phyloP scores from a whole-genome alignment of 495 filamentous ascomycete species.

The Aspergillus indologenus region DNA sequence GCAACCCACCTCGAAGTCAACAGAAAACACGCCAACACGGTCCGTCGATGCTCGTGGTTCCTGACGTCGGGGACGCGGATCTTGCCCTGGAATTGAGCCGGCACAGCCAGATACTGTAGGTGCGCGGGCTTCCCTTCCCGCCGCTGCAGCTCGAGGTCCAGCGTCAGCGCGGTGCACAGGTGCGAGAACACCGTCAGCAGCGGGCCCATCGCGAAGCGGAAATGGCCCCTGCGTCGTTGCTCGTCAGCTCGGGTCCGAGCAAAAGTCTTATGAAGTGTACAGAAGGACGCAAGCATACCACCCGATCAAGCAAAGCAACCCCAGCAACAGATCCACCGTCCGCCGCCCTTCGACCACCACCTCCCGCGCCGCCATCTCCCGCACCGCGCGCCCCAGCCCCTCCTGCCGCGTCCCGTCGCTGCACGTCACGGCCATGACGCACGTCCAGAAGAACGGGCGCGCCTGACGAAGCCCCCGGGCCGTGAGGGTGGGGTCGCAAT shows the following conservation, averaged over 20 bases:
- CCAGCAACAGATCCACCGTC: conserved; percentile 46
- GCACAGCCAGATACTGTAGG: not conserved
- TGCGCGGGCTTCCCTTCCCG: conserved; percentile 21
- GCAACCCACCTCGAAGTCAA: conserved; percentile 44
- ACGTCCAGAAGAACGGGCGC: conserved; percentile 47
- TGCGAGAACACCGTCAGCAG: conserved; percentile 32
- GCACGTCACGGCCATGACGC: conserved; percentile 41
- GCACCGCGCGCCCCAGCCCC: conserved; percentile 26
- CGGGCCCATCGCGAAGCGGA: conserved; percentile 9
- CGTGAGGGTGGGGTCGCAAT: conserved; percentile 32
- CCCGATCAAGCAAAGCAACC: conserved; percentile 35
- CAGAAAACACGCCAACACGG: conserved; percentile 44
- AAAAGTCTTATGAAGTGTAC: no score
- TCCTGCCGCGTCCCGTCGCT: conserved; percentile 29
- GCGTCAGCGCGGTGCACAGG: conserved; percentile 45
- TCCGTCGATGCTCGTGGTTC: conserved; percentile 44
- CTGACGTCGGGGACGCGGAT: conserved; percentile 19
- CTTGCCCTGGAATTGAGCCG: conserved; percentile 1
- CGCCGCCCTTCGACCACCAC: conserved; percentile 43
- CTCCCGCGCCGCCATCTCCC: conserved; percentile 38
- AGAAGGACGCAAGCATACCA: conserved; percentile 29
- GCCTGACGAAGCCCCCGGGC: conserved; percentile 36
- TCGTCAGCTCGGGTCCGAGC: not conserved
- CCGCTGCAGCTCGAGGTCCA: conserved; percentile 49
- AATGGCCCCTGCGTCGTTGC: conserved; percentile 12